Evolutionary conservation across 345 rosid genomes (phyloP), one percentile per base, ranked within the genome.

Genomic region (Aethionema arabicum): DNA sequence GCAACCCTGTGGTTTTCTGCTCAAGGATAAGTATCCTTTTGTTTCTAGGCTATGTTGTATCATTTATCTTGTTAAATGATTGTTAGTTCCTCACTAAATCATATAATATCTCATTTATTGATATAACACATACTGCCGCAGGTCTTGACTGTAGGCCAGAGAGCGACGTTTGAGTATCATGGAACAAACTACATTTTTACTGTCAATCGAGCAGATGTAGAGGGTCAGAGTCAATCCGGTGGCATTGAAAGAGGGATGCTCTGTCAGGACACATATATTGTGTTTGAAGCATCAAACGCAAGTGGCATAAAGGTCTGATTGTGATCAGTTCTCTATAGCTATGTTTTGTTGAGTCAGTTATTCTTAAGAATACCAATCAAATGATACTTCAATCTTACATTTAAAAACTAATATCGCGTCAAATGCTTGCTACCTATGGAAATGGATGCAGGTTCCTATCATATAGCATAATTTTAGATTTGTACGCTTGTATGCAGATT

Each of bases 101-200:
- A 32, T 45, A 38, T 8, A 15, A 16, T 21, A 10, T 47, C 42
- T 53, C 36, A 57, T 40, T 32, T 13, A 10, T 53, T 65, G 45
- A 40, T 59, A 41, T 15, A 39, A 59, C 46, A 9, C 52, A 31
- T 61, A 31, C 63, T 59, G 52, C 36, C 79, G 71, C 85, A 93
- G 99, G 84, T 93, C 76, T 73, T 93, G 95, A 90, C 96, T 12
- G 78, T 79, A 0, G 97, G 99, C 45, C 99, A 93, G 77, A 84
- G 77, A 65, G 97, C 79, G 40, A 68, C 91, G 30, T 93, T 90
- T 53, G 96, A 90, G 76, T 87, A 83, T 75, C 97, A 83, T 59
- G 99, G 99, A 60, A 93, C 72, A 71, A 93, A 93, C 66, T 90
- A 90, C 67, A 78, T 87, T 61, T 82, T 87, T 61, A 84, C 92